Evolutionary conservation across 768 basidiomycete genomes (phyloP), one percentile per base, ranked within the genome.

Genomic region (Mycena latifolia): DNA sequence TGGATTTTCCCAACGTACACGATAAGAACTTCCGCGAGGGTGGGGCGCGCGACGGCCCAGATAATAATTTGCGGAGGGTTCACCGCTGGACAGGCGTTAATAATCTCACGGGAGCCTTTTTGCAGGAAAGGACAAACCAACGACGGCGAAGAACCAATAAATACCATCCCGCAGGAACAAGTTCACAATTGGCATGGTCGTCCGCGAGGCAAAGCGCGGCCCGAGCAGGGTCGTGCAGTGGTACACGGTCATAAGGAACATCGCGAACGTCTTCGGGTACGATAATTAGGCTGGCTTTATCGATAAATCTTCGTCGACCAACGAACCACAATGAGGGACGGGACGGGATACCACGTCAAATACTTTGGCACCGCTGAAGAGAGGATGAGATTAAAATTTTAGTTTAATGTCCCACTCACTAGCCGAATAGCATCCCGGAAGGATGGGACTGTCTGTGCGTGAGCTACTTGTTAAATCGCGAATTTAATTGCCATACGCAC

Each of bases 111-210:
- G 8, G 33, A 35, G 33, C 14, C 33, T 14, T 6, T 6, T 35
- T 7, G 14, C 8, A 6, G 33, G 8, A 14, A 43, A 14, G 4
- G 29, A 56, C 64, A 12, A 9, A 65, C 64, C 57, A 10, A 59
- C 51, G 18, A 65, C 45, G 25, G 57, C 64, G 20, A 65, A 25
- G 51, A 65, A 60, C 64, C 64, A 65, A 27, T 37, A 65, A 37
- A 65, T 54, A 18, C 64, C 64, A 28, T 65, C 64, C 3, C 64
- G 64, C 8, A 65, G 57, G 43, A 65, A 65, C 22, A 65, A 17
- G 17, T 46, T 35, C 11, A 65, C 56, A 3, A 65, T 14, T 1
- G 55, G 55, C 63, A 65, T 65, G 37, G 20, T 25, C 17, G 50
- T 50, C 11, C 63, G 63, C 2, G 50, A 33, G 6, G 5, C 12